phyloP scores from a whole-genome alignment of 2,329 filamentous ascomycete species.

The Dothideomycetes sp. region DNA sequence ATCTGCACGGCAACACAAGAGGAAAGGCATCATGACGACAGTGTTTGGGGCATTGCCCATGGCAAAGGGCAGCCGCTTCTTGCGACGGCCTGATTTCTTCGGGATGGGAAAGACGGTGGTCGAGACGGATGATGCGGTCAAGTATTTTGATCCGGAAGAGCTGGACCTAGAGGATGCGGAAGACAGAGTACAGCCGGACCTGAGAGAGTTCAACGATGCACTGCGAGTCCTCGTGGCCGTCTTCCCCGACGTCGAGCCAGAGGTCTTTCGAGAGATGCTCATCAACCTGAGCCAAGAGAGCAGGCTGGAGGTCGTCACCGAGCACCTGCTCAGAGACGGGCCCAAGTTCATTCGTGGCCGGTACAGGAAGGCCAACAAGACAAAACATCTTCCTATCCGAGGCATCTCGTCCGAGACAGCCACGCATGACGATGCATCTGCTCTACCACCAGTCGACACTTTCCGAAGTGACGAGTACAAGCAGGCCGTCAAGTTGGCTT shows the following conservation, averaged over 20 bases:
- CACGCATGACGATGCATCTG: slow-evolving; percentile 10
- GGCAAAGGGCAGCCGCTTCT: slow-evolving; percentile 7
- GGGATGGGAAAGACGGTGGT: neutral
- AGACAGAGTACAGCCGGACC: slow-evolving; percentile 45
- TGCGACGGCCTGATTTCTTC: slow-evolving; percentile 6
- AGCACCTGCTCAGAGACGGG: slow-evolving; percentile 62
- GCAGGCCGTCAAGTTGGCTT: slow-evolving; percentile 54
- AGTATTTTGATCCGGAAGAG: slow-evolving; percentile 1
- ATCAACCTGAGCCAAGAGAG: slow-evolving; percentile 65
- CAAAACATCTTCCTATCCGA: too few species aligned
- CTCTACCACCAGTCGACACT: slow-evolving; percentile 48
- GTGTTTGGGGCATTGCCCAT: slow-evolving; percentile 7
- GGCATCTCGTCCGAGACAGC: neutral
- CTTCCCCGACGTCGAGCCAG: slow-evolving; percentile 71
- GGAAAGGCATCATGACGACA: slow-evolving; percentile 6
- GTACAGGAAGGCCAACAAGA: slow-evolving; percentile 23
- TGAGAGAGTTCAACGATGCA: slow-evolving; percentile 58
- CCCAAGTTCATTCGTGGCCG: slow-evolving; percentile 61
- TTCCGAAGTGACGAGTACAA: slow-evolving; percentile 61
- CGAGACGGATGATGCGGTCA: neutral
- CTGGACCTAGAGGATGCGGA: slow-evolving; percentile 1
- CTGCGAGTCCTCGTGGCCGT: slow-evolving; percentile 59
- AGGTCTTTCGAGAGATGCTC: slow-evolving; percentile 76
- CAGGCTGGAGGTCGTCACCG: slow-evolving; percentile 63
- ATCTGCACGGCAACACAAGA: neutral